Percentiles rank a stretch among this genome's conserved stretches.
Conservation (phyloP, 1,139 yeast genomes). For the Hansenula lynferdii region DNA sequence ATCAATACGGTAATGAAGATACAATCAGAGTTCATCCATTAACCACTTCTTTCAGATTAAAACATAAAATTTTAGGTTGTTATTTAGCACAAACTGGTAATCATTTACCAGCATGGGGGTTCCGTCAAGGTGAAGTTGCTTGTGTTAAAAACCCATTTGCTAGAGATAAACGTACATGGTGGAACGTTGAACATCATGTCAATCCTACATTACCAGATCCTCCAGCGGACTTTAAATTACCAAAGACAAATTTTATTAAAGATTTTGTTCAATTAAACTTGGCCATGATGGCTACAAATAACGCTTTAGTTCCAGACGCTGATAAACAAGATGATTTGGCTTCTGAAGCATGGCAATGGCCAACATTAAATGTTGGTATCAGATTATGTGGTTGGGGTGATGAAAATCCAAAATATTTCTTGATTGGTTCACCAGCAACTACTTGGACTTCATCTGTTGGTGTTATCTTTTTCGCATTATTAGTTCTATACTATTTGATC, state of each 20-base stretch:
- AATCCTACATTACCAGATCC: constrained; percentile 74
- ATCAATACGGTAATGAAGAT: constrained; percentile 71
- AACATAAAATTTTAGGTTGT: constrained; percentile 64
- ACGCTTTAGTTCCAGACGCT: constrained; percentile 87
- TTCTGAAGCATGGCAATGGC: constrained; percentile 98
- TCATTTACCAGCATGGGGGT: constrained; percentile 94
- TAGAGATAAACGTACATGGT: constrained; percentile 95
- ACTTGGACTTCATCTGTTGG: constrained; percentile 89
- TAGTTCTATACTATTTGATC: constrained; percentile 54
- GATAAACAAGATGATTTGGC: constrained; percentile 93
- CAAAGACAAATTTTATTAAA: constrained; percentile 77
- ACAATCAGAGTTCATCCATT: constrained; percentile 71
- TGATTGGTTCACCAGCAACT: constrained; percentile 91
- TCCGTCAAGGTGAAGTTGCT: constrained; percentile 94
- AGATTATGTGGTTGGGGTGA: constrained; percentile 95
- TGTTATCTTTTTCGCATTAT: constrained; percentile 52
- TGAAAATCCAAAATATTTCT: constrained; percentile 73
- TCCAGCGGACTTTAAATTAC: constrained; percentile 65
- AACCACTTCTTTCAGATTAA: constrained; percentile 79
- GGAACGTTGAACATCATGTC: constrained; percentile 89
- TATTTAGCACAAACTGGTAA: constrained; percentile 82
- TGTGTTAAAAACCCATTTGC: constrained; percentile 73
- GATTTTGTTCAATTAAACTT: constrained; percentile 91
- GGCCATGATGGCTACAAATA: constrained; percentile 99
- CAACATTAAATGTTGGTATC: constrained; percentile 84